These are phyloP conservation scores for Alternaria sp. DNA, from an alignment of 2,329 filamentous ascomycete genomes.

Conservation along the genomic window DNA sequence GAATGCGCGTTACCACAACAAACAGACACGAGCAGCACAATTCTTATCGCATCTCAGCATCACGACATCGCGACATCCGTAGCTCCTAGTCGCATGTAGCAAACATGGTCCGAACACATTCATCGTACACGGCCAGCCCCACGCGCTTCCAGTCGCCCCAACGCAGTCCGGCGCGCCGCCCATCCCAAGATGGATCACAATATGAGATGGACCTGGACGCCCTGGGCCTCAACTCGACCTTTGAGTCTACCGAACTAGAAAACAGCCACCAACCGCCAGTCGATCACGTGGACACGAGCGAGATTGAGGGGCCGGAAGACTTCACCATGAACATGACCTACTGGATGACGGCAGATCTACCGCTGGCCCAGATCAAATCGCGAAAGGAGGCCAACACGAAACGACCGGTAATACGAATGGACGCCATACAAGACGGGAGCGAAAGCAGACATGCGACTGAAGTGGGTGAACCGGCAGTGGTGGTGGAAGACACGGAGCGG, in stretches of 20 bases:
- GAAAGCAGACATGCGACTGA: conserved; percentile 21
- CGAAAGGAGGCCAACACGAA: conserved; percentile 37
- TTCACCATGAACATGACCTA: conserved; percentile 53
- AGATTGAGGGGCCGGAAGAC: conserved; percentile 51
- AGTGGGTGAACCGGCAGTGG: conserved; percentile 26
- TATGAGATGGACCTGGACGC: conserved; percentile 50
- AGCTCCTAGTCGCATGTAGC: conserved; percentile 13
- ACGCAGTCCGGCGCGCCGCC: conserved; percentile 34
- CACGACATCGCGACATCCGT: not conserved
- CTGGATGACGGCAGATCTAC: conserved; percentile 49
- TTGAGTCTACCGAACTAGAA: conserved; percentile 42
- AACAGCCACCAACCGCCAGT: conserved; percentile 35
- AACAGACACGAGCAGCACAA: conserved; percentile 21
- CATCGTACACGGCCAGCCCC: conserved; percentile 44
- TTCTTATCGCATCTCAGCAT: conserved; percentile 25
- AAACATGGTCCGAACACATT: conserved; percentile 42
- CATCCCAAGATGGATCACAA: conserved; percentile 43
- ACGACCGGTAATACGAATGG: conserved; percentile 22
- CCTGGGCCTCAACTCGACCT: conserved; percentile 44
- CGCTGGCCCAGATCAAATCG: conserved; percentile 37
- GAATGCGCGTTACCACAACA: conserved; percentile 27
- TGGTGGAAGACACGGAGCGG: conserved; percentile 20
- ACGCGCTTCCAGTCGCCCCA: conserved; percentile 37
- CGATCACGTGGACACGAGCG: conserved; percentile 48
- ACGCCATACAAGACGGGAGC: conserved; percentile 19